Conservation (phyloP, 495 filamentous ascomycete genomes). For the Rostrohypoxylon terebratum region DNA sequence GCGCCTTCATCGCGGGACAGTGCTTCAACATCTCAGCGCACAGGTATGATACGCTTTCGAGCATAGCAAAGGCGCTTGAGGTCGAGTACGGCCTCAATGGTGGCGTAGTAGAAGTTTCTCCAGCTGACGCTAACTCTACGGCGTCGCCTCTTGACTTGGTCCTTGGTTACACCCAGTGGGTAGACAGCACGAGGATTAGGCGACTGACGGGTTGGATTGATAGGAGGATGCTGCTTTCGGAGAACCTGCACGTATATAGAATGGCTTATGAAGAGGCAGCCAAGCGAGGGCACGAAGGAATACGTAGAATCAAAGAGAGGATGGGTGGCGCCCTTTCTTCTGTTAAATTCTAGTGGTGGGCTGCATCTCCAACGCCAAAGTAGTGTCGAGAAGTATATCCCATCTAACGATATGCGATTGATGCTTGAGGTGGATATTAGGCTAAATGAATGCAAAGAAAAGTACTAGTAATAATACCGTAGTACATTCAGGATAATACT, state of each 20-base stretch:
- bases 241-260: constrained; percentile 52
- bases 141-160: constrained; percentile 29
- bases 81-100: constrained; percentile 52
- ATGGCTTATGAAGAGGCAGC: constrained; percentile 56
- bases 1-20: constrained; percentile 46
- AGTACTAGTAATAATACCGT: neutral
- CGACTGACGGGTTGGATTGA: constrained; percentile 56
- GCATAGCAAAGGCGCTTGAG: constrained; percentile 50
- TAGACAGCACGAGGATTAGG: constrained; percentile 56
- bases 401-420: neutral
- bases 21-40: constrained; percentile 56
- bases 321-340: neutral
- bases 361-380: neutral
- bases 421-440: neutral
- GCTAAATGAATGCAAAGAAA: neutral
- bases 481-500: neutral
- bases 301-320: constrained; percentile 38
- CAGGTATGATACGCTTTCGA: constrained; percentile 54
- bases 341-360: neutral
- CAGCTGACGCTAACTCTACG: neutral
- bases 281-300: constrained; percentile 35
- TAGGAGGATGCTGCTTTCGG: constrained; percentile 51
- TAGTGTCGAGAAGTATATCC: neutral
- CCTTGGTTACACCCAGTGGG: constrained; percentile 56
- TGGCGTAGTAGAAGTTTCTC: constrained; percentile 27